Base-by-base conservation (phyloP, 257 asterid species). In the Apocynum venetum region DNA sequence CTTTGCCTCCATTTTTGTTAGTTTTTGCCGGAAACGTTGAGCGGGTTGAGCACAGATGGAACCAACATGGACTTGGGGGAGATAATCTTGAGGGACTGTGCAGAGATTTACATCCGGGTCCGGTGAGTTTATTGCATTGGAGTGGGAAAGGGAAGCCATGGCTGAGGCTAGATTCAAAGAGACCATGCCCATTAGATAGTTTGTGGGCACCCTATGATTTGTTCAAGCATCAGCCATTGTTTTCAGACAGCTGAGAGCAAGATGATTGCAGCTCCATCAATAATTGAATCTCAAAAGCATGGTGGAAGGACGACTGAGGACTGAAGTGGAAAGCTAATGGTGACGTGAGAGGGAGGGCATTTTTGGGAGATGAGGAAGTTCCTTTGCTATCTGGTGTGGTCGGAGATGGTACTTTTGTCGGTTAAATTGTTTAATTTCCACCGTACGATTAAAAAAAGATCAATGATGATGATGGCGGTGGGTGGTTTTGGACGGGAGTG, bases 131-230 rank as follows among this genome's bases (percentile, higher is more conserved):
- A 76, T 51, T 93, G 59, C 98, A 91, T 79, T 93, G 98, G 98
- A 91, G 97, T 76, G 97, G 98, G 2, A 93, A 93, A 72, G 98
- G 98, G 81, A 93, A 93, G 79, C 98, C 98, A 2, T 93, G 98
- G 98, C 48, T 93, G 41, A 80, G 98, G 55, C 84, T 93, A 10
- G 97, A 93, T 79, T 92, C 96, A 9, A 89, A 86, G 81, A 91
- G 43, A 71, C 85, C 96, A 73, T 93, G 98, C 82, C 90, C 97
- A 38, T 81, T 93, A 84, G 98, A 93, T 78, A 61, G 89, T 68
- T 83, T 93, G 1, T 93, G 98, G 98, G 82, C 92, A 52, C 97
- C 98, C 1, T 89, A 88, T 31, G 94, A 89, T 85, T 79, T 94
- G 87, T 92, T 73, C 77, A 82, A 88, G 48, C 96, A 90, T 40